Base-by-base conservation (phyloP, 345 rosid genomes). In the Cardamine occulta region DNA sequence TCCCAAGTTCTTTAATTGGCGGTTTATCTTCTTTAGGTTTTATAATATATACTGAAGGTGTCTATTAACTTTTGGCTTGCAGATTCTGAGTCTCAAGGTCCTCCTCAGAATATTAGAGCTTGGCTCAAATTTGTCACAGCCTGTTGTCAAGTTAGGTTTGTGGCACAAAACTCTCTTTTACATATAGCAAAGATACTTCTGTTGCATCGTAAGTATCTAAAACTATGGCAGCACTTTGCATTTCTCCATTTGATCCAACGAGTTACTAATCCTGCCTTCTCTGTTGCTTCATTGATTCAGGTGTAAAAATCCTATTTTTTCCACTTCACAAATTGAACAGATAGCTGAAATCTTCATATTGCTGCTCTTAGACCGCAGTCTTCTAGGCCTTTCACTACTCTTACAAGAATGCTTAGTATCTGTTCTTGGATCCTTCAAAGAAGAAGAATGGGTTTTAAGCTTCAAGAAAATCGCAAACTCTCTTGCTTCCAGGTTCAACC, bases 371-470 rank as follows among this genome's bases (percentile, higher is more conserved):
- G 97, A 92, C 66, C 87, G 91, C 42, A 83, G 63, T 64, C 86
- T 92, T 80, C 85, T 79, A 73, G 96, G 93, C 48, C 83, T 89
- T 56, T 85, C 84, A 2, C 77, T 77, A 62, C 85, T 82, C 42
- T 58, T 92, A 63, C 67, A 80, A 49, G 82, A 88, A 48, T 84
- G 89, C 68, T 28, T 89, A 80, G 63, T 45, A 48, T 88, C 90
- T 40, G 77, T 82, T 77, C 63, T 87, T 55, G 80, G 68, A 76
- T 88, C 82, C 72, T 89, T 92, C 39, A 84, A 86, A 58, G 91
- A 89, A n/a, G 82, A 79, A 67, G 93, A 92, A 78, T 95, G 99
- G 99, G 79, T 18, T 57, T 79, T 64, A 74, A 85, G 93, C 74
- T 88, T 87, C 82, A 81, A 77, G 63, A 79, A 81, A 62, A 80